phyloP scores from a whole-genome alignment of 345 rosid genomes.

The Linum lewisii region DNA sequence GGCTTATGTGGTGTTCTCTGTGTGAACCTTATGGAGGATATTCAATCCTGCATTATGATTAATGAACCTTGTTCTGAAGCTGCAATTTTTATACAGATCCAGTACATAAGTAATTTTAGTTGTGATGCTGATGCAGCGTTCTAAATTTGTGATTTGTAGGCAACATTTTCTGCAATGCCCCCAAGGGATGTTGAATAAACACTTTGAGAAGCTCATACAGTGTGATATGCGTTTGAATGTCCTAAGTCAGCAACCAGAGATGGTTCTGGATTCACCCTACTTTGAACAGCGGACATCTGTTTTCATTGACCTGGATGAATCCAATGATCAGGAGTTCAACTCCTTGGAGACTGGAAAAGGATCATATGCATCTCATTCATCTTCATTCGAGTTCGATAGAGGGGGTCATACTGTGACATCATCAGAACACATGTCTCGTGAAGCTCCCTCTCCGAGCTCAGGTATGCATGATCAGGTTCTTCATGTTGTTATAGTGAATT shows the following conservation, averaged over 20 bases:
- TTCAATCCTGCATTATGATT: not conserved
- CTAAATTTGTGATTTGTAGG: constrained; percentile 24
- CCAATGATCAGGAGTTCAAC: constrained; percentile 40
- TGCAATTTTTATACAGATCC: not conserved
- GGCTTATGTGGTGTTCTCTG: not conserved
- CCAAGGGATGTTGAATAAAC: constrained; percentile 36
- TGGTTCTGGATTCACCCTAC: constrained; percentile 15
- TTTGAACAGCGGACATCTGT: constrained; percentile 35
- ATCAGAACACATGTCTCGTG: constrained; percentile 52
- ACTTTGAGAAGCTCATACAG: constrained; percentile 36
- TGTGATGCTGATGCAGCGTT: constrained; percentile 3
- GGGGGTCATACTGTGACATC: constrained; percentile 32
- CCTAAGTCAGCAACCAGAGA: constrained; percentile 25
- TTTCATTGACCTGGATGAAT: constrained; percentile 60
- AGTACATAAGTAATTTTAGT: not conserved
- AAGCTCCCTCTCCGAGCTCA: constrained; percentile 10
- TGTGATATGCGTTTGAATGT: constrained; percentile 21
- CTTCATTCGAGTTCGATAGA: constrained; percentile 42
- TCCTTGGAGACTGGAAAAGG: constrained; percentile 31
- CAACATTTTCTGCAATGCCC: constrained; percentile 38
- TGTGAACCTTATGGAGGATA: not conserved
- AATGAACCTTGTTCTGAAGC: not conserved
- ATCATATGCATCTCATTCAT: constrained; percentile 56
- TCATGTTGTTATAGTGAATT: too few relatives aligned
- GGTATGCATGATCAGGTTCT: not conserved